These are phyloP conservation scores for Maudiozyma turicensis DNA, from an alignment of 805 yeast species.

Conservation along the genomic window DNA sequence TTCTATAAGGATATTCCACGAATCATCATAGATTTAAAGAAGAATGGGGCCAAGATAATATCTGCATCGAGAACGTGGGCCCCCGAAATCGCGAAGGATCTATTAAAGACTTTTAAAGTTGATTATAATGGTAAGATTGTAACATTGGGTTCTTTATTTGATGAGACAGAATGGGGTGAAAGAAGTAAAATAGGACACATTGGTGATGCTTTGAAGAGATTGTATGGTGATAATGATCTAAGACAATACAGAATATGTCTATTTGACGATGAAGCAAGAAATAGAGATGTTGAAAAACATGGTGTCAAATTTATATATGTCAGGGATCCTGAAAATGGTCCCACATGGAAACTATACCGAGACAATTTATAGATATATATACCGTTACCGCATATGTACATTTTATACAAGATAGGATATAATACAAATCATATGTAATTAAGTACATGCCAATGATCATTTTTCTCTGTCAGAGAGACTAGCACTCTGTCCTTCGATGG, in stretches of 20 bases:
- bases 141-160: conserved; percentile 34
- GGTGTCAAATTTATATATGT: conserved; percentile 66
- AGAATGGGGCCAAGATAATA: conserved; percentile 41
- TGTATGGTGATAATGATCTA: conserved; percentile 44
- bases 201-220: conserved; percentile 44
- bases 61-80: conserved; percentile 76
- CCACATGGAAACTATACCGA: conserved; percentile 46
- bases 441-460: no score
- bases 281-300: conserved; percentile 59
- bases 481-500: no score
- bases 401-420: no score
- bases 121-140: conserved; percentile 31
- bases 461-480: no score
- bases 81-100: conserved; percentile 63
- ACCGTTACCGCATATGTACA: no score
- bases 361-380: conserved; percentile 18
- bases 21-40: conserved; percentile 45
- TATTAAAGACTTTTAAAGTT: conserved; percentile 45
- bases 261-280: conserved; percentile 75
- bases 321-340: conserved; percentile 44
- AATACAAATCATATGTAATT: no score
- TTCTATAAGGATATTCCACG: conserved; percentile 62
- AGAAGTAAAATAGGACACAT: conserved; percentile 47
- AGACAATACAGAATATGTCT: conserved; percentile 34
- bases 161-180: conserved; percentile 60